phyloP scores from a whole-genome alignment of 768 basidiomycete species.

The Rhodosporidiobolus sp. region DNA sequence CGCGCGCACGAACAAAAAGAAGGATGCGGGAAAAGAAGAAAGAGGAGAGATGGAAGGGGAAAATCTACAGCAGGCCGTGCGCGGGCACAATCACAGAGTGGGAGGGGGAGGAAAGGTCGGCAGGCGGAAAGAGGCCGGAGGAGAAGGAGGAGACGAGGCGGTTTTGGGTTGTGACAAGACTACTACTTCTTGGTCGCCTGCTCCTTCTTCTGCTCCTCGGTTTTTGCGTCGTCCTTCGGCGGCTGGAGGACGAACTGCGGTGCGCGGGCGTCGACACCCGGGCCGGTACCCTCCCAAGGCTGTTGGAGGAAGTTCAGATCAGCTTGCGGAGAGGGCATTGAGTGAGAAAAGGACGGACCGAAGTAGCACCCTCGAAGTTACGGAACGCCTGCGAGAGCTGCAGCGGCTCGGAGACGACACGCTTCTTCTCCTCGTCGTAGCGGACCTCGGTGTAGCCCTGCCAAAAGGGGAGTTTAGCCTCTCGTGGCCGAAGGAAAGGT shows the following conservation, averaged over 20 bases:
- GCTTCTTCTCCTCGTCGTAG: slow-evolving; percentile 68
- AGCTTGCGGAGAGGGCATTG: not conserved
- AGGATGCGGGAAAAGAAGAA: too few species aligned
- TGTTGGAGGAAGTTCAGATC: slow-evolving; percentile 54
- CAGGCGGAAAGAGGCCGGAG: not conserved
- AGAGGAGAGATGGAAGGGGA: too few species aligned
- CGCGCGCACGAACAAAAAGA: too few species aligned
- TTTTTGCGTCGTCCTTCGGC: slow-evolving; percentile 64
- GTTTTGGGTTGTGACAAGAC: too few species aligned
- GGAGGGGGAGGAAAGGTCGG: not conserved
- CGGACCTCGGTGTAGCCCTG: slow-evolving; percentile 98
- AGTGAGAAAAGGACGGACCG: slow-evolving; percentile 10
- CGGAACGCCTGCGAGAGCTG: slow-evolving; percentile 98
- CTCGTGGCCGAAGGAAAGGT: not conserved
- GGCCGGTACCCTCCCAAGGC: slow-evolving; percentile 93
- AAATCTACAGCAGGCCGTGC: too few species aligned
- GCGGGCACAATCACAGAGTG: too few species aligned
- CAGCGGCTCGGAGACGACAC: slow-evolving; percentile 65
- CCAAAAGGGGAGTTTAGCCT: not conserved
- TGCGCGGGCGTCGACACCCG: slow-evolving; percentile 61
- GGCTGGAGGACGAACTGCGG: slow-evolving; percentile 75
- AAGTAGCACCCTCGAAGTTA: slow-evolving; percentile 69
- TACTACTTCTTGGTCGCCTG: slow-evolving; percentile 47
- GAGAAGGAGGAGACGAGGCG: not conserved
- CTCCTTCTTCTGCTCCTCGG: slow-evolving; percentile 46